These are phyloP conservation scores for Stipa capillata DNA, from an alignment of 176 grass and related monocot genomes.

Conservation along the genomic window DNA sequence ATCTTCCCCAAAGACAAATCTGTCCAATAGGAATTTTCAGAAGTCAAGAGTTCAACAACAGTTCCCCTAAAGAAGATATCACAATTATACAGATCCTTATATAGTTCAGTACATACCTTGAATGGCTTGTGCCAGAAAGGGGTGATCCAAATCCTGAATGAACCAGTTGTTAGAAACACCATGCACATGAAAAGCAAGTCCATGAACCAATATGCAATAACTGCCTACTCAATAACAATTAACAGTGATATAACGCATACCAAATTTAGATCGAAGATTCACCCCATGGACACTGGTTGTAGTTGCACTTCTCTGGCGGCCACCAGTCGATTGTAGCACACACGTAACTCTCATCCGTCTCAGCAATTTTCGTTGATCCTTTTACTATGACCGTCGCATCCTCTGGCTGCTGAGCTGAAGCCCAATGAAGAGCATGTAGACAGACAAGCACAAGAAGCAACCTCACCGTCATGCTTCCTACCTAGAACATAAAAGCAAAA, in stretches of 20 bases:
- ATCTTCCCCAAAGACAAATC: not conserved
- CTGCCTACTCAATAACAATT: not conserved
- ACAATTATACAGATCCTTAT: not conserved
- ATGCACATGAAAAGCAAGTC: constrained; percentile 5
- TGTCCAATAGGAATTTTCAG: not conserved
- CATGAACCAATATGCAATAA: not conserved
- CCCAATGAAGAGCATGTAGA: constrained; percentile 15
- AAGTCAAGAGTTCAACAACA: not conserved
- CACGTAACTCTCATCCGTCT: constrained; percentile 65
- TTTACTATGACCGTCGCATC: constrained; percentile 61
- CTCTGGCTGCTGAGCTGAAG: constrained; percentile 40
- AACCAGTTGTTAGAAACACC: not conserved
- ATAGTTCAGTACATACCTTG: constrained; percentile 41
- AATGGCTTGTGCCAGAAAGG: constrained; percentile 70
- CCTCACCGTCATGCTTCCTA: constrained; percentile 23
- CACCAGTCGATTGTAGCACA: constrained; percentile 98
- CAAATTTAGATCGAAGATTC: constrained; percentile 88
- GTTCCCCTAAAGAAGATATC: not conserved
- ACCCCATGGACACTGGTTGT: constrained; percentile 95
- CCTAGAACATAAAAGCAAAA: not conserved
- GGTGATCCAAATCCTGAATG: constrained; percentile 78
- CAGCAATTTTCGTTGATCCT: constrained; percentile 57
- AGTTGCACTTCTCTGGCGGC: constrained; percentile 96
- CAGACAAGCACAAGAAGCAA: constrained; percentile 20
- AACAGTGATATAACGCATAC: constrained; percentile 30